Percentiles rank a stretch among this genome's conserved stretches.
Conservation (phyloP, 306 rosid genomes). For the Prunus campanulata region DNA sequence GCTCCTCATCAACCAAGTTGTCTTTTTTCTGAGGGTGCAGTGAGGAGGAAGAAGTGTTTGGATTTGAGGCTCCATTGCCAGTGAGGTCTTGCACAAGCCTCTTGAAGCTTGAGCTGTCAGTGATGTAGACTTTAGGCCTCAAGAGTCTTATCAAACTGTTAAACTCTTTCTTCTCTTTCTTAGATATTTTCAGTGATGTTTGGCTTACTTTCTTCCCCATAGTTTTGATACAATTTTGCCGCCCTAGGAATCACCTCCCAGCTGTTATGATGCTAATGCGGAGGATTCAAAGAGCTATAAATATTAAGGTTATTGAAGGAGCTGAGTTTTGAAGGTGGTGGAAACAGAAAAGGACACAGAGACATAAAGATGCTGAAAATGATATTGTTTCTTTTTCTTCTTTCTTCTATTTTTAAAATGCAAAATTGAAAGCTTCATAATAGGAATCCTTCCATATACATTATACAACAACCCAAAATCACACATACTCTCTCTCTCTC, state of each 20-base stretch:
- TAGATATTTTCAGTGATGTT: constrained; percentile 20
- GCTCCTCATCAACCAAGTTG: background rate
- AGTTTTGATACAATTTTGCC: constrained; percentile 12
- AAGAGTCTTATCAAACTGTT: constrained; percentile 30
- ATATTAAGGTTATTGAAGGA: constrained; percentile 29
- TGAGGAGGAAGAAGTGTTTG: background rate
- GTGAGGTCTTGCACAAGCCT: constrained; percentile 44
- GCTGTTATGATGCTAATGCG: constrained; percentile 16
- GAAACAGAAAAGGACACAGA: constrained; percentile 21
- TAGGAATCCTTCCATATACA: background rate
- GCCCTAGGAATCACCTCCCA: constrained; percentile 46
- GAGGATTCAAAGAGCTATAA: constrained; percentile 51
- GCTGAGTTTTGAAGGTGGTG: constrained; percentile 18
- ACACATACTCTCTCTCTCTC: background rate
- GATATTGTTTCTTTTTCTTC: constrained; percentile 29
- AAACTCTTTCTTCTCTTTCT: constrained; percentile 25
- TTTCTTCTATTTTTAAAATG: background rate
- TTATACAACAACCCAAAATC: background rate
- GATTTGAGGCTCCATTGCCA: constrained; percentile 22
- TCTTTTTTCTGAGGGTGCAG: background rate
- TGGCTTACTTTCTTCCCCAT: constrained; percentile 41
- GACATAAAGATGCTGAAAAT: constrained; percentile 49
- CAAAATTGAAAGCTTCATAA: background rate
- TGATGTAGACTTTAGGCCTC: constrained; percentile 45
- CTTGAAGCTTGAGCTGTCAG: constrained; percentile 42